Base-by-base conservation (phyloP, 2,329 filamentous ascomycete species). In the Pseudocercospora musae region DNA sequence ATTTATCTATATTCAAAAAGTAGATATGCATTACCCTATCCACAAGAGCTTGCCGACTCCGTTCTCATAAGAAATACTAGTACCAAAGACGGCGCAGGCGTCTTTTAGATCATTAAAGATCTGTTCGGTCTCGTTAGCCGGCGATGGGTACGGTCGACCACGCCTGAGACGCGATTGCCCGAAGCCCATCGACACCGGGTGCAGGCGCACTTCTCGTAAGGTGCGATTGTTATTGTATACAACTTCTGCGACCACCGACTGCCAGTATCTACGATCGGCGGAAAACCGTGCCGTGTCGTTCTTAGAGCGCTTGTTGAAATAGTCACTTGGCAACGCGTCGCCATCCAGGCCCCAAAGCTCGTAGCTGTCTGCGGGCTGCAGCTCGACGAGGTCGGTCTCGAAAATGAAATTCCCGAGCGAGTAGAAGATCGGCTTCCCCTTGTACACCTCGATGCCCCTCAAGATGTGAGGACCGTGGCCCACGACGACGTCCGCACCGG, bases 401-500 rank as follows among this genome's bases (percentile, higher is more conserved):
- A 46, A 46, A 6, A 46, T 21, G 42, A 46, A 46, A 46, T 46
- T 46, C 42, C 42, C 42, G 8, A 46, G 42, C 42, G 42, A 46
- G 10, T 46, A 46, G 42, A 46, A 46, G 42, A 46, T 46, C 42
- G 42, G 42, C 21, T 46, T 46, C 4, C 42, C 42, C 42, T 46
- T 9, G 42, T 46, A 46, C 42, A 46, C 18, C 8, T 46, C 42
- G 13, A 46, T 46, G 18, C 42, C 42, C 21, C 13, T 46, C 42
- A 46, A 46, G 6, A 46, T 6, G 21, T 46, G 42, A 23, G 31
- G 50, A 53, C 50, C 50, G 50, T 53, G 50, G 50, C 50, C 50
- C 9, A 53, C 50, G 25, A 53, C 50, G 15, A 53, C 29, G n/a
- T 53, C 50, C 50, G 50, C 50, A 53, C 50, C 50, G 50, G 50